Conservation (phyloP, 148 eudicot genomes). For the Vaccinium corymbosum region DNA sequence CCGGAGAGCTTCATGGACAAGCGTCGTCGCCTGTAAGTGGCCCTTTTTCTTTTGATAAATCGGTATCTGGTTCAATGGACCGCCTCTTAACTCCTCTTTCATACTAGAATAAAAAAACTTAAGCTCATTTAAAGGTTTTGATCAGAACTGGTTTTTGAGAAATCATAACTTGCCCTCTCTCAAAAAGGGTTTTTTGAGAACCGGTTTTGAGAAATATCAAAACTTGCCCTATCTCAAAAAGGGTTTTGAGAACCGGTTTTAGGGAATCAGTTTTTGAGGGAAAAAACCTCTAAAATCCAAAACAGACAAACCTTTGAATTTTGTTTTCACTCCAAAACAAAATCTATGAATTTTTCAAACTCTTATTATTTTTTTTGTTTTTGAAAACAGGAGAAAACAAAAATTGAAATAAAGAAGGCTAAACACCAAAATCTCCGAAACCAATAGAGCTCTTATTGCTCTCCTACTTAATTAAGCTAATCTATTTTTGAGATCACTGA, state of each 20-base stretch:
- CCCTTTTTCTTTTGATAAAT: not conserved
- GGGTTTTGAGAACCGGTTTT: no score
- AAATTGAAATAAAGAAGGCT: not conserved
- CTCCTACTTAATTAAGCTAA: not conserved
- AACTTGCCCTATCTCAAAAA: no score
- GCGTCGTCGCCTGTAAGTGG: conserved; percentile 71
- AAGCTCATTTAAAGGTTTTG: no score
- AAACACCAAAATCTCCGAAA: not conserved
- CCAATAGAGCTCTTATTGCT: not conserved
- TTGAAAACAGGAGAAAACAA: not conserved
- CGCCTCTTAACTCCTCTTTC: not conserved
- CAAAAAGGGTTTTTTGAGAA: no score
- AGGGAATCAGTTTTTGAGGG: no score
- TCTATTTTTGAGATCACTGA: not conserved
- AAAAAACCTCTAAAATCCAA: no score
- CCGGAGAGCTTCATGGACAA: conserved; percentile 84
- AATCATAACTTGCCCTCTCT: no score
- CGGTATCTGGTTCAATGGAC: not conserved
- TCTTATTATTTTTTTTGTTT: not conserved
- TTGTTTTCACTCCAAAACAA: not conserved
- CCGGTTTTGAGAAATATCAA: no score
- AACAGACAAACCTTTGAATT: no score
- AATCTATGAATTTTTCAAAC: not conserved
- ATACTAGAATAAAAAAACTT: not conserved
- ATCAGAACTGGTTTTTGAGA: no score